phyloP scores from a whole-genome alignment of 441 rosid species.

The Gossypium schwendimanii region DNA sequence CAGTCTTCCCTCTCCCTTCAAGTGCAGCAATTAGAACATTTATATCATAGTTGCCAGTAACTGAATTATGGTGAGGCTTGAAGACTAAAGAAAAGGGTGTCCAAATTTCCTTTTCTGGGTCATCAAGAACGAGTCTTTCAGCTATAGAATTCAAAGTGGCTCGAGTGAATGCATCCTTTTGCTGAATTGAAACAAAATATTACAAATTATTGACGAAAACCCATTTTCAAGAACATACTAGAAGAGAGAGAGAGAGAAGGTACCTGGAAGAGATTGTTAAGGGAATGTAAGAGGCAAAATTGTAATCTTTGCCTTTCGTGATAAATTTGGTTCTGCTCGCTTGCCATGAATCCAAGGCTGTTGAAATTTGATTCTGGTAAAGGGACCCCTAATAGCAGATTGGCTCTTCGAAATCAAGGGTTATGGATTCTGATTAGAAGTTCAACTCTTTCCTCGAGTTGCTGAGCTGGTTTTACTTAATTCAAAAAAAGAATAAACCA shows the following conservation, averaged over 20 bases:
- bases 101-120: slow-evolving; percentile 53
- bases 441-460: background rate
- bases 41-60: slow-evolving; percentile 77
- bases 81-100: slow-evolving; percentile 58
- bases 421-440: background rate
- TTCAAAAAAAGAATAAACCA: no score
- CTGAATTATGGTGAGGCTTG: slow-evolving; percentile 73
- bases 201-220: background rate
- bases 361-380: background rate
- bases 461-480: no score
- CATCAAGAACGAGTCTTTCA: slow-evolving; percentile 50
- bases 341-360: slow-evolving; percentile 25
- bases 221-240: background rate
- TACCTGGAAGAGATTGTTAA: slow-evolving; percentile 94
- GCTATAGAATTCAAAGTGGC: slow-evolving; percentile 57
- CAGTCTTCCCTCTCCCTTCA: slow-evolving; percentile 56
- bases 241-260: background rate
- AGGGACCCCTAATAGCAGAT: background rate
- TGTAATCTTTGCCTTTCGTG: slow-evolving; percentile 83
- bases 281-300: slow-evolving; percentile 76
- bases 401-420: background rate
- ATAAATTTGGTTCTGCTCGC: slow-evolving; percentile 36
- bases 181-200: slow-evolving; percentile 26
- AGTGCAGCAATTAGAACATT: slow-evolving; percentile 77
- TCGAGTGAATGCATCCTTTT: slow-evolving; percentile 53